These are phyloP conservation scores for Antrodiella citrinella DNA, from an alignment of 768 basidiomycete genomes.

Conservation along the genomic window DNA sequence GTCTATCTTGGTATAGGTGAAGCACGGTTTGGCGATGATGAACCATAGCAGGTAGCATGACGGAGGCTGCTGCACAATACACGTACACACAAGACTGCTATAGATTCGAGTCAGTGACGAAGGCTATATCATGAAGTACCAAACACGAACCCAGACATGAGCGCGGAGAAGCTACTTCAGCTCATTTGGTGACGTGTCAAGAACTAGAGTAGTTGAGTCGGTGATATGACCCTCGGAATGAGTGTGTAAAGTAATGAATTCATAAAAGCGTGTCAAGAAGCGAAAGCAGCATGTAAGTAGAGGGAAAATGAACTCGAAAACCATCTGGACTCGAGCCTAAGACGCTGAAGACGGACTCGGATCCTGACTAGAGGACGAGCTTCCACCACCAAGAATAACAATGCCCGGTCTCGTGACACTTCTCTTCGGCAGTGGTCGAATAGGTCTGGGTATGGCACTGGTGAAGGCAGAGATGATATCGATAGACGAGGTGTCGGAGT, in stretches of 20 bases:
- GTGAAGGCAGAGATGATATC: slow-evolving; percentile 13
- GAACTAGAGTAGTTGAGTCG: not conserved
- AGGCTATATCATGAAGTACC: not conserved
- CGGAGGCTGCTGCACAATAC: not conserved
- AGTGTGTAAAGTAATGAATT: not conserved
- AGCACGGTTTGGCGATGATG: not conserved
- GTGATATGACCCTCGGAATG: no score
- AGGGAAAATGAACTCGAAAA: not conserved
- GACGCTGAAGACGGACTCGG: not conserved
- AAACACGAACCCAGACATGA: not conserved
- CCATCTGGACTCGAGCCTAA: not conserved
- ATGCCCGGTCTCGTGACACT: slow-evolving; percentile 9
- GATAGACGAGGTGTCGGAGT: slow-evolving; percentile 12
- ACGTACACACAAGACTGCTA: not conserved
- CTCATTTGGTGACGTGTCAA: not conserved
- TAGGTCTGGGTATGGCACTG: slow-evolving; percentile 6
- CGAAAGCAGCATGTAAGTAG: not conserved
- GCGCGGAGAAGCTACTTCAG: not conserved
- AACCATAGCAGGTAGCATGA: not conserved
- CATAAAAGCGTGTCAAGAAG: not conserved
- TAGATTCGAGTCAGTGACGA: not conserved
- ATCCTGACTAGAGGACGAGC: not conserved
- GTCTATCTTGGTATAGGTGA: no score
- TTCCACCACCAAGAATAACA: slow-evolving; percentile 3
- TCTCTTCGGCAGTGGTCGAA: slow-evolving; percentile 9